Evolutionary conservation across 192 early-diverging fungal species (phyloP).

Genomic region (Dissophora ornata): DNA sequence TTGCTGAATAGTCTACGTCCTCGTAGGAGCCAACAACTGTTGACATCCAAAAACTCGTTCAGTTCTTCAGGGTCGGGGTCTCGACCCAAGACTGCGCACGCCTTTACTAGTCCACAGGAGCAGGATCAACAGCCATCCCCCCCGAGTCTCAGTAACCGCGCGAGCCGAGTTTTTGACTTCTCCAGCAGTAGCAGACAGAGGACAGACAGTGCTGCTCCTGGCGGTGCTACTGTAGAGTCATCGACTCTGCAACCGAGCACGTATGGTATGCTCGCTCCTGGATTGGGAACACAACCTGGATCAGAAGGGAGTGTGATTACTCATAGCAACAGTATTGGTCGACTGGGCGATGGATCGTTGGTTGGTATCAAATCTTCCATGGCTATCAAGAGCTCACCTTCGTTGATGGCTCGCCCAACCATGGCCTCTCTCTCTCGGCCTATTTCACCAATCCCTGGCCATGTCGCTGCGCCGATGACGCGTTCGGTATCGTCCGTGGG

Average conservation of each 20-base stretch:
- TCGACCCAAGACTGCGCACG: conserved; percentile 43
- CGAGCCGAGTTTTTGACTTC: conserved; percentile 49
- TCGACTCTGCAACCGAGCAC: conserved; percentile 27
- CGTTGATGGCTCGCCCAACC: no score
- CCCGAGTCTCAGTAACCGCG: conserved; percentile 26
- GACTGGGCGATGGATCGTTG: conserved; percentile 34
- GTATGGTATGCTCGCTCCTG: conserved; percentile 40
- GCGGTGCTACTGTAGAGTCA: conserved; percentile 32
- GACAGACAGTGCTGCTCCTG: neutral
- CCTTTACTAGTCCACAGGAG: neutral
- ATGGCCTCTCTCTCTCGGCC: no score
- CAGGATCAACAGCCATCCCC: conserved; percentile 11
- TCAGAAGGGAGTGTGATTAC: conserved; percentile 23
- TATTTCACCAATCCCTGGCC: conserved; percentile 10
- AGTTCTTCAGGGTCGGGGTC: neutral
- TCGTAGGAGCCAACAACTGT: conserved; percentile 43
- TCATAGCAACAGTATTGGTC: neutral
- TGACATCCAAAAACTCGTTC: neutral
- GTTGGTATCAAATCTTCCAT: conserved; percentile 25
- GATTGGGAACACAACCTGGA: conserved; percentile 32
- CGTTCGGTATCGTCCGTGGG: conserved; percentile 2
- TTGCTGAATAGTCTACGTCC: conserved; percentile 41
- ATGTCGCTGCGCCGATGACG: neutral
- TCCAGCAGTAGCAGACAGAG: conserved; percentile 11
- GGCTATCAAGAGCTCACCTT: conserved; percentile 52